Evolutionary conservation across 169 alveolate genomes (phyloP).

Genomic region (Plasmodium fragile): DNA sequence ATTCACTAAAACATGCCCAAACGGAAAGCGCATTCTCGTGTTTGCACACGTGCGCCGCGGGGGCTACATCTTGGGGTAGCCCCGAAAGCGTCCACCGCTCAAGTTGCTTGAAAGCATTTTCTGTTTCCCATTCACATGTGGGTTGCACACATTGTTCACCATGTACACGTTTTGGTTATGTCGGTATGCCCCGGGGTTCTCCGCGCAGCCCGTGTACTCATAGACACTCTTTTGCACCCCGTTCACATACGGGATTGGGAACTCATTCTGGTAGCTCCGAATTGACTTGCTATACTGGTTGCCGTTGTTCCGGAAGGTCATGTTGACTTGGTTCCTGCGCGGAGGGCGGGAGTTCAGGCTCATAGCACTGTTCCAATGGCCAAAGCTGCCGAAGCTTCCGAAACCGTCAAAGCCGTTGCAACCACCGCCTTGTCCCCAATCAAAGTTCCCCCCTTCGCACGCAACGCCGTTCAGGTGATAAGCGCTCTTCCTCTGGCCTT

Average conservation of each 20-base stretch:
- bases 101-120: conserved; percentile 36
- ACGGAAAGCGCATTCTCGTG: not conserved
- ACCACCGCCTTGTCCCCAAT: not conserved
- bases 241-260: conserved; percentile 10
- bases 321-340: not conserved
- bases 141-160: conserved; percentile 24
- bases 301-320: not conserved
- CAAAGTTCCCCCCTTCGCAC: not conserved
- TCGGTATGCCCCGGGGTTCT: conserved; percentile 14
- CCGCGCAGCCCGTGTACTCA: conserved; percentile 29
- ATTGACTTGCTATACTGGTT: conserved; percentile 10
- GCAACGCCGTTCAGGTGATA: conserved; percentile 12
- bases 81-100: conserved; percentile 24
- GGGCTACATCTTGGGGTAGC: conserved; percentile 22
- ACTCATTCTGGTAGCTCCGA: conserved; percentile 21
- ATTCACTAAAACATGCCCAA: conserved; percentile 3
- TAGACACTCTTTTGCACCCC: conserved; percentile 22
- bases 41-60: not conserved
- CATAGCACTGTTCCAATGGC: not conserved
- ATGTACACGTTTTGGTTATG: conserved; percentile 34
- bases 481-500: not conserved
- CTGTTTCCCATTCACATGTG: conserved; percentile 35
- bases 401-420: not conserved
- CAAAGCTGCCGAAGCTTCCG: not conserved
- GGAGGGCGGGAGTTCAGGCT: not conserved